Evolutionary conservation across 768 basidiomycete species (phyloP), one percentile per base, ranked within the genome.

Genomic region (Clitopilus hobsonii): DNA sequence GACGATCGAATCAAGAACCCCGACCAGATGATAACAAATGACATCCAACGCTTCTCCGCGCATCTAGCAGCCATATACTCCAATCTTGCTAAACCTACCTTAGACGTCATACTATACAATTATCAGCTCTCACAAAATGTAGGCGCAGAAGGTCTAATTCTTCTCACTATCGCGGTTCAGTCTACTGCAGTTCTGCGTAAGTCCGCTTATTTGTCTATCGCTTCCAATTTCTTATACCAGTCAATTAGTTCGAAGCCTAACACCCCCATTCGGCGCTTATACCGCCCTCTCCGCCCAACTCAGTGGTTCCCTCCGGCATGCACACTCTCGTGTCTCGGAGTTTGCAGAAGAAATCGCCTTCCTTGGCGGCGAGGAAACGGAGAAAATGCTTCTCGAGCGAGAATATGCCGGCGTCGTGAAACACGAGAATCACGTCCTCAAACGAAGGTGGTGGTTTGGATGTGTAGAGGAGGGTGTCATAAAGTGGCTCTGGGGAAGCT

Each of bases 1-100:
- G 95, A 98, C 65, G 96, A 98, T 66, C 78, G 96, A 50, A 94
- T 98, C 50, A 94, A 94, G 76, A 97, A 98, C 62, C 89, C 92
- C 14, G 94, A 98, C 67, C 94, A 97, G 74, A 94, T 94, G 88
- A 91, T 97, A 52, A 96, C 94, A 1, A 87, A 95, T 56, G 96
- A 98, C 68, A 94, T 98, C 49, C 91, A 95, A 67, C 88, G 88
- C 52, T 98, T 97, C 71, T 91, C 92, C 13, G 81, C 80, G 4
- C 88, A 92, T 65, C 80, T 98, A 5, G 94, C 96, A 11, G 92
- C 92, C 16, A 94, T 98, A 29, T 98, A 98, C 69, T 83, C 86
- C 14, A 98, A 98, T 67, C 72, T 98, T 32, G 94, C 94, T 24
- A 98, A 98, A 71, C 96, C 96, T 6, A 77, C 89, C 14, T 79